Conservation (phyloP, 208 protist species). For the Acanthamoeba lenticulata region DNA sequence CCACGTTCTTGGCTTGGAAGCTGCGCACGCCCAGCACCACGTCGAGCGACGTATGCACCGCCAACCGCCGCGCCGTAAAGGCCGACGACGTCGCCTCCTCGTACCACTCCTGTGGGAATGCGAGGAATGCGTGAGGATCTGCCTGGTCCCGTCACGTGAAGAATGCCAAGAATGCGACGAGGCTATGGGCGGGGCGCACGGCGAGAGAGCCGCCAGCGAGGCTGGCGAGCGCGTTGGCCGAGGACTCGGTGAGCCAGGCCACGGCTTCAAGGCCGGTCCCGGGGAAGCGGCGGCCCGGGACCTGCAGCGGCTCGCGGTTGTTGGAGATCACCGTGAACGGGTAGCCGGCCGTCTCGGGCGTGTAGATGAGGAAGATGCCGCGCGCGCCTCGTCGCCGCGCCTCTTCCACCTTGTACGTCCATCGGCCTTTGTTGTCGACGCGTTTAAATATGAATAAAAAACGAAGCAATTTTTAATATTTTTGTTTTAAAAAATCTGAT, state of each 20-base stretch:
- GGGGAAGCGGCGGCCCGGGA: not conserved
- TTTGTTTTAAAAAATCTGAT: no score
- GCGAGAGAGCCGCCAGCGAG: not conserved
- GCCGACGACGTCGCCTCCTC: not conserved
- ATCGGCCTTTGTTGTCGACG: no score
- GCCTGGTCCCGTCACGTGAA: not conserved
- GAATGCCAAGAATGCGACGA: no score
- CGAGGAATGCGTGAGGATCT: no score
- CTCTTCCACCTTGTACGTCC: conserved; percentile 48
- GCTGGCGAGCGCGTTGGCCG: not conserved
- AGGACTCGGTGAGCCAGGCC: conserved; percentile 1
- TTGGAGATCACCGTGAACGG: conserved; percentile 42
- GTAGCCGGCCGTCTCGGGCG: conserved; percentile 16
- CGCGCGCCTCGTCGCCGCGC: not conserved
- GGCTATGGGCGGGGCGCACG: not conserved
- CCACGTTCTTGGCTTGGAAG: conserved; percentile 29
- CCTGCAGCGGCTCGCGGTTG: conserved; percentile 12
- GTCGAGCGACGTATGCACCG: not conserved
- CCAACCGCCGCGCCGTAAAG: not conserved
- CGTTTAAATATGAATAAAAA: no score
- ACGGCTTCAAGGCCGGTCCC: not conserved
- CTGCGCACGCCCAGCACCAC: not conserved
- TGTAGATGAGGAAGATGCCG: conserved; percentile 45
- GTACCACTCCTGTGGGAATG: not conserved
- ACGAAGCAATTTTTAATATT: no score